Conservation (phyloP, 108 stramenopile genomes). For the Craspedostauros australis region DNA sequence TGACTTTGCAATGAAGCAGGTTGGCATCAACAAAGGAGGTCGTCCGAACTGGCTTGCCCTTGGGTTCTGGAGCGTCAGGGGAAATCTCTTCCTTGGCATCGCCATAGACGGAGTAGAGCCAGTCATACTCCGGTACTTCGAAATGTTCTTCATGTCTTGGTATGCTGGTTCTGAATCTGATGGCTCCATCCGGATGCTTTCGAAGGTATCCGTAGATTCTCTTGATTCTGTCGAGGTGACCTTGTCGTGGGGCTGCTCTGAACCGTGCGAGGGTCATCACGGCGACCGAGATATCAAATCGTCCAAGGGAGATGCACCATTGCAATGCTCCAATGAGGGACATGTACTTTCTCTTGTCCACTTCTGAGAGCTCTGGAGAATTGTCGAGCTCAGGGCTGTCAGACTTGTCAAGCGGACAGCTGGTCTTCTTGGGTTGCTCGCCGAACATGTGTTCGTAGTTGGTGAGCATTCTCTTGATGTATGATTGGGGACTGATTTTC, state of each 20-base stretch:
- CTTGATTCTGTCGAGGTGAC: constrained; percentile 31
- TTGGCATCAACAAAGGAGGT: no score
- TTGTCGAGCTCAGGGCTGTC: no score
- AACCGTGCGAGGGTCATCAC: no score
- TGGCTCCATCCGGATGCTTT: constrained; percentile 3
- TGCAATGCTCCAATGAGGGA: constrained; percentile 22
- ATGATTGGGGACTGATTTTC: no score
- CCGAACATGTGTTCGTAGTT: constrained; percentile 18
- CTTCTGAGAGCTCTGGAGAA: no score
- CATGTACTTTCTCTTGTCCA: constrained; percentile 6
- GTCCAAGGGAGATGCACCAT: no score
- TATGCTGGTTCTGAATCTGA: constrained; percentile 1
- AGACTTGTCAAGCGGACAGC: background rate
- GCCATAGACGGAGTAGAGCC: constrained; percentile 3
- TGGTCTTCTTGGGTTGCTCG: constrained; percentile 10
- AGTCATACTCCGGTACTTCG: background rate
- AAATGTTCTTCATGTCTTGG: background rate
- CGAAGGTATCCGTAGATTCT: constrained; percentile 19
- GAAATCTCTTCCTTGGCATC: constrained; percentile 12
- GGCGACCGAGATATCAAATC: no score
- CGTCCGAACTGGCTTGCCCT: constrained; percentile 2
- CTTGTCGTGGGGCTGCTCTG: constrained; percentile 11
- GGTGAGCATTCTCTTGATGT: constrained; percentile 11
- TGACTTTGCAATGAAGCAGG: no score
- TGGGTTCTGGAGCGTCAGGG: constrained; percentile 4